These are phyloP conservation scores for Dactylis glomerata DNA, from an alignment of 176 grass and related monocot genomes.

Conservation along the genomic window DNA sequence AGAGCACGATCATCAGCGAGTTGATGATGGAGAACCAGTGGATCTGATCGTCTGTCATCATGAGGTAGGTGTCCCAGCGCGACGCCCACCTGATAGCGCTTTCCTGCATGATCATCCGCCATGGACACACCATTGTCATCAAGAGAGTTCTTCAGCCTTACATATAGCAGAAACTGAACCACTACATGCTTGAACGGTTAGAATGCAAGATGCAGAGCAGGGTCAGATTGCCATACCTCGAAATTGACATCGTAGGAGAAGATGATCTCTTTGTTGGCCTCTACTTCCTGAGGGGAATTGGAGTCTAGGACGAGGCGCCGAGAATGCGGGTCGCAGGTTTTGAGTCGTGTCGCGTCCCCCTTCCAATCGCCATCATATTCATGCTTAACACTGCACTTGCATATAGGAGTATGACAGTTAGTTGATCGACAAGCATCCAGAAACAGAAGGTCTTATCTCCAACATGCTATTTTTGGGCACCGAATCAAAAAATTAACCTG, in stretches of 20 bases:
- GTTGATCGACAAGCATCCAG: not conserved
- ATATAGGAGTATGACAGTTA: conserved; percentile 1
- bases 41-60: conserved; percentile 93
- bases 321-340: conserved; percentile 69
- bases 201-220: not conserved
- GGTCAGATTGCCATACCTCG: conserved; percentile 33
- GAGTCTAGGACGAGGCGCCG: conserved; percentile 43
- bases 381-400: conserved; percentile 59
- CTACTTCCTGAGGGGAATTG: conserved; percentile 77
- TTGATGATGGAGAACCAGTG: conserved; percentile 95
- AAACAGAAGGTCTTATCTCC: not conserved
- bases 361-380: conserved; percentile 72
- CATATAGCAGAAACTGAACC: not conserved
- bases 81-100: conserved; percentile 89
- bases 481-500: conserved; percentile 40
- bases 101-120: conserved; percentile 44
- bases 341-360: conserved; percentile 40
- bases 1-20: conserved; percentile 88
- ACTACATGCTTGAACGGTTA: too few relatives aligned
- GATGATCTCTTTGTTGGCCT: conserved; percentile 59
- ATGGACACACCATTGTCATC: conserved; percentile 5
- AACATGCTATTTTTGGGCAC: not conserved
- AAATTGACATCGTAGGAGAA: conserved; percentile 82
- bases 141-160: not conserved
- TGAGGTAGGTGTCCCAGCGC: conserved; percentile 92